Evolutionary conservation across 2,329 filamentous ascomycete genomes (phyloP).

Genomic region (Diaporthe ampelina): DNA sequence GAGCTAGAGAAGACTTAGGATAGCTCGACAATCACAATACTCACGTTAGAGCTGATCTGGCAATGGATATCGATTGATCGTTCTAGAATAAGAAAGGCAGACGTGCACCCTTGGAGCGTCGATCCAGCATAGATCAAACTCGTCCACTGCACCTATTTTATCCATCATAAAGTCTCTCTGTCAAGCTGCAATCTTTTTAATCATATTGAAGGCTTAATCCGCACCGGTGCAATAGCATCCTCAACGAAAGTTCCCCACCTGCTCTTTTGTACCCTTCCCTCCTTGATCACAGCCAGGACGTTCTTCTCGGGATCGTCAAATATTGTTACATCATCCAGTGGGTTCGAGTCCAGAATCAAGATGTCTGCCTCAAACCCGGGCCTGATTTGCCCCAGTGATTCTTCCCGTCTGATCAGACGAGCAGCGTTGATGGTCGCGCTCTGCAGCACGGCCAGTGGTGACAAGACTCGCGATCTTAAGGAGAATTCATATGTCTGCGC

Average conservation of each 20-base stretch:
- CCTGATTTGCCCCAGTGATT: constrained; percentile 61
- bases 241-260: constrained; percentile 39
- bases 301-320: constrained; percentile 61
- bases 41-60: too few relatives aligned
- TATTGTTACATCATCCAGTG: constrained; percentile 64
- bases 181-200: neutral
- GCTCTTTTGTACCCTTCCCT: constrained; percentile 58
- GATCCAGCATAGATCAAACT: too few relatives aligned
- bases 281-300: constrained; percentile 64
- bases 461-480: constrained; percentile 58
- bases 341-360: constrained; percentile 63
- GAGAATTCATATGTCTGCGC: constrained; percentile 65
- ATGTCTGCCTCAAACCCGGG: constrained; percentile 65
- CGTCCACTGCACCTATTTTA: too few relatives aligned
- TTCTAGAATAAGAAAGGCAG: too few relatives aligned
- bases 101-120: too few relatives aligned
- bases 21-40: too few relatives aligned
- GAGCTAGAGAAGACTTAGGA: too few relatives aligned
- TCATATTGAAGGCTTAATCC: constrained; percentile 35
- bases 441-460: constrained; percentile 59
- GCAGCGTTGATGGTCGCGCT: constrained; percentile 66
- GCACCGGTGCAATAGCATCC: constrained; percentile 29
- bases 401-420: constrained; percentile 57
- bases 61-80: too few relatives aligned
- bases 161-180: too few relatives aligned